Percentiles rank a stretch among this genome's conserved stretches.
Conservation (phyloP, 371 early-diverging fungal species). For the Rhizopus stolonifer region DNA sequence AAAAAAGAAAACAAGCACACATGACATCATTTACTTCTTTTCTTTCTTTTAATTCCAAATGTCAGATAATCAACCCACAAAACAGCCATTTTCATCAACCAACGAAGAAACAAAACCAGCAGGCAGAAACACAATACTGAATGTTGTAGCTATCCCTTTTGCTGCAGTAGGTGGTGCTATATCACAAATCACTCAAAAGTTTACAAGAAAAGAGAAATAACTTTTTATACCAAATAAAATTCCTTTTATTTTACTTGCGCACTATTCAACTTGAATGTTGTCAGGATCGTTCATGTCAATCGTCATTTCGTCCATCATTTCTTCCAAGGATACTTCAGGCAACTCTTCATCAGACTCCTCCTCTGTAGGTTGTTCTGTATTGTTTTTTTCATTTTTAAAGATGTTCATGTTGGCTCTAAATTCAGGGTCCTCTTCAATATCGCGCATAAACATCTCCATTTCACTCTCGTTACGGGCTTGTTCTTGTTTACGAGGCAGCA, state of each 20-base stretch:
- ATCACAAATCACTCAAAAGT: slow-evolving; percentile 23
- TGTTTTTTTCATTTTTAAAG: slow-evolving; percentile 65
- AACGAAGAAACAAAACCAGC: slow-evolving; percentile 7
- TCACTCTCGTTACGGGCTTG: slow-evolving; percentile 75
- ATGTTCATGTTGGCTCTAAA: slow-evolving; percentile 90
- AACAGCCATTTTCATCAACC: slow-evolving; percentile 22
- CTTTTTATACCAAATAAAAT: slow-evolving; percentile 1
- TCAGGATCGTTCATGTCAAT: slow-evolving; percentile 62
- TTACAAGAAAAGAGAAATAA: slow-evolving; percentile 6
- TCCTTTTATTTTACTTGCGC: slow-evolving; percentile 19
- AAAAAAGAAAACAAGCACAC: background rate
- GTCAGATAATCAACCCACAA: slow-evolving; percentile 14
- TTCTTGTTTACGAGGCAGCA: slow-evolving; percentile 75
- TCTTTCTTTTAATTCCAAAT: slow-evolving; percentile 1
- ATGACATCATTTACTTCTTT: slow-evolving; percentile 1
- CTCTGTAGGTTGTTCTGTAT: slow-evolving; percentile 38
- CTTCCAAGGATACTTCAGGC: slow-evolving; percentile 88
- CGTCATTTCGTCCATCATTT: slow-evolving; percentile 86
- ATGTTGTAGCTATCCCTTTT: slow-evolving; percentile 12
- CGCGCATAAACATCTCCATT: slow-evolving; percentile 88
- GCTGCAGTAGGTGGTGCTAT: slow-evolving; percentile 25
- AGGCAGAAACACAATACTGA: slow-evolving; percentile 10
- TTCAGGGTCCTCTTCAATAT: slow-evolving; percentile 96
- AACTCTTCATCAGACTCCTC: slow-evolving; percentile 71
- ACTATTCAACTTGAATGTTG: slow-evolving; percentile 43